phyloP scores from a whole-genome alignment of 2,329 filamentous ascomycete species.

The Diaporthe australafricana region DNA sequence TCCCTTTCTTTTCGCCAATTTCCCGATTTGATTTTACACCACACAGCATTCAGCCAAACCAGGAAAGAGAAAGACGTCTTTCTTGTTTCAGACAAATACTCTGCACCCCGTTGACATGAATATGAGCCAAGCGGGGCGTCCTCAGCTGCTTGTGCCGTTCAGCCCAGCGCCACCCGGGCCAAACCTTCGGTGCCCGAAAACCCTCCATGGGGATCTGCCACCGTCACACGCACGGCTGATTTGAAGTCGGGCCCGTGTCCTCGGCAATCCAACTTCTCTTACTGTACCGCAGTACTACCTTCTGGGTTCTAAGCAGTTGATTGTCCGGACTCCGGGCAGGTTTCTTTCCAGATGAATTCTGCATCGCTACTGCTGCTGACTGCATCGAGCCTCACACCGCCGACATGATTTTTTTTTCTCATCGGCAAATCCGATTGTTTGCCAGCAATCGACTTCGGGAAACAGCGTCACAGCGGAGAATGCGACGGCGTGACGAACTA shows the following conservation, averaged over 20 bases:
- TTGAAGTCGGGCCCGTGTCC: conserved; percentile 11
- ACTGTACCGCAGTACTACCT: conserved; percentile 6
- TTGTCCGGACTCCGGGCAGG: conserved; percentile 21
- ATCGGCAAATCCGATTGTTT: not conserved
- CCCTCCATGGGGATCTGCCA: conserved; percentile 6
- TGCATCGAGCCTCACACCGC: not conserved
- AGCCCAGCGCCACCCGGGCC: conserved; percentile 5
- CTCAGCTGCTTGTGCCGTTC: conserved; percentile 3
- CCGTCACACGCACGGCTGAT: conserved; percentile 18
- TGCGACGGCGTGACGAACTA: not conserved
- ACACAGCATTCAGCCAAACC: not conserved
- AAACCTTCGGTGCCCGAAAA: conserved; percentile 36
- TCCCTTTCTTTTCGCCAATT: too few relatives aligned
- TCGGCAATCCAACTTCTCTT: conserved; percentile 18
- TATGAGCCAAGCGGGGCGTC: not conserved
- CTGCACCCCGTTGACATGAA: not conserved
- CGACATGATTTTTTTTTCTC: not conserved
- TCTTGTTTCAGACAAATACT: not conserved
- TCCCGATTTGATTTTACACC: not conserved
- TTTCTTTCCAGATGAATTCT: not conserved
- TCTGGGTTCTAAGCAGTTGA: not conserved
- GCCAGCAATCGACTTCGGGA: not conserved
- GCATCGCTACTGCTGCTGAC: too few relatives aligned
- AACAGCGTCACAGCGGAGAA: not conserved
- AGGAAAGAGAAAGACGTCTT: not conserved